Conservation (phyloP, 345 rosid species). For the Orychophragmus violaceus region DNA sequence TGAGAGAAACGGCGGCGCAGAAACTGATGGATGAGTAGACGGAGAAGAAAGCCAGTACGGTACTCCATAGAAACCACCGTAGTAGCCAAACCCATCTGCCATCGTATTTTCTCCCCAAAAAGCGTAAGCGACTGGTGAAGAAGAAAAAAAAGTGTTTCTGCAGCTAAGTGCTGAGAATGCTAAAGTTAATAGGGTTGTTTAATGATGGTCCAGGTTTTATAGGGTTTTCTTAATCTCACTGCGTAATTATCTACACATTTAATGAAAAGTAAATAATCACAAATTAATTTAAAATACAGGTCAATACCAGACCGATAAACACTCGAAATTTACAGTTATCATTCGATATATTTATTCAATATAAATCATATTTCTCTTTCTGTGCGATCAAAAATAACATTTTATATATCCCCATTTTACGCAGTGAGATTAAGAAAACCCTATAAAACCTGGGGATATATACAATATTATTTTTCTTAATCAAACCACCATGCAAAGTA, state of each 20-base stretch:
- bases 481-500: neutral
- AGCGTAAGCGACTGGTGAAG: constrained; percentile 12
- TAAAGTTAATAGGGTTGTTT: neutral
- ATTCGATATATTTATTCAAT: neutral
- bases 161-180: neutral
- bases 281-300: neutral
- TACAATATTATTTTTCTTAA: too few relatives aligned
- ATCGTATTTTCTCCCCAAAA: neutral
- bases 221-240: neutral
- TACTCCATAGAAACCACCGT: constrained; percentile 8
- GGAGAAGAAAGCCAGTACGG: constrained; percentile 8
- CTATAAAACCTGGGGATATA: neutral
- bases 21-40: constrained; percentile 5
- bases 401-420: neutral
- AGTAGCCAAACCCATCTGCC: constrained; percentile 19
- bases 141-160: neutral
- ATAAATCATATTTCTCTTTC: too few relatives aligned
- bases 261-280: neutral
- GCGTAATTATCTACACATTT: neutral
- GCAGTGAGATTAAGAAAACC: neutral
- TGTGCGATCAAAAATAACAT: neutral
- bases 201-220: neutral
- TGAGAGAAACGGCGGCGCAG: constrained; percentile 14
- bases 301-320: neutral
- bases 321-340: neutral